Evolutionary conservation across 768 basidiomycete species (phyloP).

Genomic region (Serendipita indica): DNA sequence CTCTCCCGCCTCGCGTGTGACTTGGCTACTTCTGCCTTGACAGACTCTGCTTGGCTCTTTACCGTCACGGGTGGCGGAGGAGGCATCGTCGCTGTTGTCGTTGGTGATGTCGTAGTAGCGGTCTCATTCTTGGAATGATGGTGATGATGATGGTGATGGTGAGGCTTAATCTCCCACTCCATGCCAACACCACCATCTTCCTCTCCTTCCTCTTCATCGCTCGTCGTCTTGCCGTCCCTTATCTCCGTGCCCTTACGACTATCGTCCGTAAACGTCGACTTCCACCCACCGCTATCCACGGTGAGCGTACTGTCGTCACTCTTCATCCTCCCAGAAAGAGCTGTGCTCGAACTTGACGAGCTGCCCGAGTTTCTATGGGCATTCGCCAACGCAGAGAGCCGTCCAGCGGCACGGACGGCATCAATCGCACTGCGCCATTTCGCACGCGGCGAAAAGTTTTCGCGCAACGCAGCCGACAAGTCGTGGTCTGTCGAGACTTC

Average conservation of each 20-base stretch:
- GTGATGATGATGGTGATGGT: neutral
- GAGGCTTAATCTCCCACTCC: conserved; percentile 4
- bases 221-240: neutral
- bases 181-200: neutral
- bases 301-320: neutral
- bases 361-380: neutral
- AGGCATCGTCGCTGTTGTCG: conserved; percentile 24
- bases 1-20: neutral
- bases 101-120: neutral
- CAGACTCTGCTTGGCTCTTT: no score
- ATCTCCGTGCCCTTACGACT: neutral
- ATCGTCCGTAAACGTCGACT: no score
- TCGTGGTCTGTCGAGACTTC: conserved; percentile 58
- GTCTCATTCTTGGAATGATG: neutral
- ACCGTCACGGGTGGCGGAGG: conserved; percentile 34
- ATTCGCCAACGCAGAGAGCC: conserved; percentile 15
- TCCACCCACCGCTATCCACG: neutral
- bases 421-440: conserved; percentile 61
- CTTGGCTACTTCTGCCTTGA: neutral
- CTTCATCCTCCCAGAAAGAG: neutral
- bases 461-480: conserved; percentile 52
- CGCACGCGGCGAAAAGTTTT: conserved; percentile 65
- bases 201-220: conserved; percentile 2
- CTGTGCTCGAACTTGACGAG: neutral
- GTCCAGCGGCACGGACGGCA: conserved; percentile 27